Percentiles rank a stretch among this genome's conserved stretches.
phyloP scores from a whole-genome alignment of 169 alveolate species.

The Cryptosporidium sp. region DNA sequence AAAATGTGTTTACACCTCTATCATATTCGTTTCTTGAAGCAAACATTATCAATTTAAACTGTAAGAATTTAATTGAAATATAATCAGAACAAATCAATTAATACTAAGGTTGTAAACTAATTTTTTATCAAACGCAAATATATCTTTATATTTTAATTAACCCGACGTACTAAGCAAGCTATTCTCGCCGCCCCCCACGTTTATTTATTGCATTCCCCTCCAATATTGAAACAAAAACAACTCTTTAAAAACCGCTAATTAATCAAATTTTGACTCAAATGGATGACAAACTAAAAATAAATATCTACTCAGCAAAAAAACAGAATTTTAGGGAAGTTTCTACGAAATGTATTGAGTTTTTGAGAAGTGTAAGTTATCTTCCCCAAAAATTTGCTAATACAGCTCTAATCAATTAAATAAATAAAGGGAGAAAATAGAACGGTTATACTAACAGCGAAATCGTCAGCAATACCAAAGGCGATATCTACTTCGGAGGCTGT shows the following conservation, averaged over 20 bases:
- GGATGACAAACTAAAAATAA: conserved; percentile 25
- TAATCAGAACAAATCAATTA: not conserved
- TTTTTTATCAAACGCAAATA: not conserved
- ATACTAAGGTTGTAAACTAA: not conserved
- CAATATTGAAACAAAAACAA: not conserved
- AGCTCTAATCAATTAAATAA: not conserved
- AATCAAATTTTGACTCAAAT: conserved; percentile 40
- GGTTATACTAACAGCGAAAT: conserved; percentile 26
- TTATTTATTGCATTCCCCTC: not conserved
- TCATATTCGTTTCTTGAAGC: conserved; percentile 95
- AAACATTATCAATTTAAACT: conserved; percentile 58
- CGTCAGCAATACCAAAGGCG: conserved; percentile 32
- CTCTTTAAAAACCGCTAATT: not conserved
- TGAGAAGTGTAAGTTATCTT: conserved; percentile 14
- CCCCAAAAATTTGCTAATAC: not conserved
- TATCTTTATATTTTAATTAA: not conserved
- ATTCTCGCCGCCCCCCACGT: conserved; percentile 36
- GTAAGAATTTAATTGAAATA: not conserved
- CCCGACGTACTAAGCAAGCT: not conserved
- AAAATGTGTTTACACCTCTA: conserved; percentile 98
- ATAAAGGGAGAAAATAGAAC: conserved; percentile 10
- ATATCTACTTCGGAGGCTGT: conserved; percentile 48
- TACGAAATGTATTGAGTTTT: conserved; percentile 16
- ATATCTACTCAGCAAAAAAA: conserved; percentile 43
- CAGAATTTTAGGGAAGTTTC: conserved; percentile 17